phyloP scores from a whole-genome alignment of 768 basidiomycete species.

The Phanerochaete sordida region DNA sequence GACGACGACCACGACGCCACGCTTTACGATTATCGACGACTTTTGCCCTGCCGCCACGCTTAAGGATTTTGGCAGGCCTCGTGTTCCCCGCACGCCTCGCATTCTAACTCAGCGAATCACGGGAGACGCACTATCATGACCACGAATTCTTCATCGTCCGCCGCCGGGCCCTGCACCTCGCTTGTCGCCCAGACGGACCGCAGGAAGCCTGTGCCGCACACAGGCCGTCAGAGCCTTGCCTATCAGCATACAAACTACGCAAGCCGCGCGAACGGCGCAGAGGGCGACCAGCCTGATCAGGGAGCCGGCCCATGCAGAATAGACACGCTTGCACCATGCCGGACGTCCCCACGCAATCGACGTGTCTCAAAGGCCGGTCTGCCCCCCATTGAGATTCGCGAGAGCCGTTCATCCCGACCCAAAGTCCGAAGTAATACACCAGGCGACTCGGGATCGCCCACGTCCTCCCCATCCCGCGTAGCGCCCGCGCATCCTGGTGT shows the following conservation, averaged over 20 bases:
- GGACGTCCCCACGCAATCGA: not conserved
- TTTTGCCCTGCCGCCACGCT: not conserved
- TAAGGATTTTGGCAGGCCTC: constrained; percentile 13
- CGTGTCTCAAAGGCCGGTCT: constrained; percentile 10
- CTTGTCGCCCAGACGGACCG: constrained; percentile 13
- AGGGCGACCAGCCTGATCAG: not conserved
- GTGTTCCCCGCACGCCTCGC: constrained; percentile 16
- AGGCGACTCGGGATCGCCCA: constrained; percentile 15
- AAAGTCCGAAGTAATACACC: constrained; percentile 14
- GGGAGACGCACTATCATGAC: constrained; percentile 17
- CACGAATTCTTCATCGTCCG: constrained; percentile 18
- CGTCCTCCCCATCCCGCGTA: constrained; percentile 10
- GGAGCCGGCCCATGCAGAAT: not conserved
- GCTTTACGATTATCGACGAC: not conserved
- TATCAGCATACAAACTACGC: constrained; percentile 13
- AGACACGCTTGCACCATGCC: not conserved
- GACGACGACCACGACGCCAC: not conserved
- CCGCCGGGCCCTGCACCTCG: constrained; percentile 14
- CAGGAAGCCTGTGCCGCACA: constrained; percentile 5
- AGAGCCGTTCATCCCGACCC: constrained; percentile 9
- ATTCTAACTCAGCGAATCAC: constrained; percentile 23
- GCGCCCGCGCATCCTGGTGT: constrained; percentile 8
- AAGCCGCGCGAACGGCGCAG: constrained; percentile 10
- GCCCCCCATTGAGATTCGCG: constrained; percentile 6
- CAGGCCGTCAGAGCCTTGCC: not conserved